Base-by-base conservation (phyloP, 768 basidiomycete species). In the Scleroderma bovista region DNA sequence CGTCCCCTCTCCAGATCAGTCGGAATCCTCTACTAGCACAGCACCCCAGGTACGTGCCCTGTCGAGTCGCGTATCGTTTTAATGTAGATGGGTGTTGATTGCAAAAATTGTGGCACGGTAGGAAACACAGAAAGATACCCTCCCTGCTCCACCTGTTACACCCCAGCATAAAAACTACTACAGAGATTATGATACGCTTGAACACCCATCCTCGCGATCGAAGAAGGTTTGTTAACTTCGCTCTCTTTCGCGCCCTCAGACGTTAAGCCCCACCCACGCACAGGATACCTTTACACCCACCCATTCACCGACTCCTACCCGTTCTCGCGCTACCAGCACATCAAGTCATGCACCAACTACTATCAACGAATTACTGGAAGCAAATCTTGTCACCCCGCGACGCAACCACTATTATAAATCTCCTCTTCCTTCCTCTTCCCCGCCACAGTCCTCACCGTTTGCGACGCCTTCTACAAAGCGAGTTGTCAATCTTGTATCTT, bases 401-500 rank as follows among this genome's bases (percentile, higher is more conserved):
- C 67, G 67, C 46, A 72, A 69, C 52, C 50, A 59, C 61, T 62
- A 67, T 64, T 63, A 70, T 53, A 72, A 67, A 50, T 78, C 76
- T 42, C 79, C 76, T 48, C 73, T 79, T 44, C 81, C 76, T 42
- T 73, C 79, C 13, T 84, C 84, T 37, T 87, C 84, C 8, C 79
- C 83, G 19, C 77, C 75, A 31, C 67, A 66, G 16, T 69, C 74
- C 19, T 84, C 87, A 15, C 86, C 86, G 13, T 65, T 77, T 13
- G 81, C 80, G 24, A 86, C 85, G 46, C 86, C 87, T 7, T 67
- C 65, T 52, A 65, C 69, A 46, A 75, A 75, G 52, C 77, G 74
- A 17, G 67, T 79, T 29, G 75, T 87, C 20, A 86, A 89, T 59
- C 66, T 84, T n/a, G 88, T 89, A 23, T 89, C 88, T n/a, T 89